Percentiles rank a stretch among this genome's conserved stretches.
Conservation (phyloP, 2,329 filamentous ascomycete species). For the Aotearoamyces nothofagi region DNA sequence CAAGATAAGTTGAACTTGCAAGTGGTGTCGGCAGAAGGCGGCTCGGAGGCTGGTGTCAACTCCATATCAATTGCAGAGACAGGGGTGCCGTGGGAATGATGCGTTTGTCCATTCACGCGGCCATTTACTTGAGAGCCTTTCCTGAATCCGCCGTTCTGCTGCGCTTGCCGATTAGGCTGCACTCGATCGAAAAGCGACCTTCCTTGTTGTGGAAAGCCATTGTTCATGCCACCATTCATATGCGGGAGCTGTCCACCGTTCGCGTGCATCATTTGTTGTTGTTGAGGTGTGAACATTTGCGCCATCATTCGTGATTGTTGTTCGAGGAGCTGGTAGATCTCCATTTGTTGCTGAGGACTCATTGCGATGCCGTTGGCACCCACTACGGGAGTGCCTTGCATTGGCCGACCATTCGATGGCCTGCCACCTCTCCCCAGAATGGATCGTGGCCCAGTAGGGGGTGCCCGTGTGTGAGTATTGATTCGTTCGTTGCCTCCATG, state of each 20-base stretch:
- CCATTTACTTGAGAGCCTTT: constrained; percentile 5
- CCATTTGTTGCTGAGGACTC: constrained; percentile 55
- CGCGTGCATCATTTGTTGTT: constrained; percentile 43
- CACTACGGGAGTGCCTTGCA: constrained; percentile 24
- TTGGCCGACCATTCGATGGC: constrained; percentile 19
- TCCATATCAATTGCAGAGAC: constrained; percentile 42
- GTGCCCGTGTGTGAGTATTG: constrained; percentile 58
- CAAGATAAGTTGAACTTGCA: constrained; percentile 88
- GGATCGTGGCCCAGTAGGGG: constrained; percentile 54
- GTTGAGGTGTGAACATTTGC: constrained; percentile 39
- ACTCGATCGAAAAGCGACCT: constrained; percentile 65
- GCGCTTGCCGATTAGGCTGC: constrained; percentile 24
- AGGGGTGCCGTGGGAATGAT: constrained; percentile 6
- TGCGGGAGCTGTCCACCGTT: constrained; percentile 32
- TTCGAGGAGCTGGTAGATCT: constrained; percentile 64
- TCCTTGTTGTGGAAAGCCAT: constrained; percentile 26
- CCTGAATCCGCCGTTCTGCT: constrained; percentile 10
- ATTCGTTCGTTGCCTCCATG: constrained; percentile 64
- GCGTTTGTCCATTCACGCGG: constrained; percentile 1
- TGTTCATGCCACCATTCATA: constrained; percentile 36
- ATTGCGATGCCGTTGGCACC: constrained; percentile 34
- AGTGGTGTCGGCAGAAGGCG: constrained; percentile 50
- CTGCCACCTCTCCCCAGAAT: constrained; percentile 19
- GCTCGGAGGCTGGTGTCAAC: constrained; percentile 38
- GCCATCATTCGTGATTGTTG: constrained; percentile 81